Base-by-base conservation (phyloP, 345 rosid genomes). In the Cardamine chenopodiifolia region DNA sequence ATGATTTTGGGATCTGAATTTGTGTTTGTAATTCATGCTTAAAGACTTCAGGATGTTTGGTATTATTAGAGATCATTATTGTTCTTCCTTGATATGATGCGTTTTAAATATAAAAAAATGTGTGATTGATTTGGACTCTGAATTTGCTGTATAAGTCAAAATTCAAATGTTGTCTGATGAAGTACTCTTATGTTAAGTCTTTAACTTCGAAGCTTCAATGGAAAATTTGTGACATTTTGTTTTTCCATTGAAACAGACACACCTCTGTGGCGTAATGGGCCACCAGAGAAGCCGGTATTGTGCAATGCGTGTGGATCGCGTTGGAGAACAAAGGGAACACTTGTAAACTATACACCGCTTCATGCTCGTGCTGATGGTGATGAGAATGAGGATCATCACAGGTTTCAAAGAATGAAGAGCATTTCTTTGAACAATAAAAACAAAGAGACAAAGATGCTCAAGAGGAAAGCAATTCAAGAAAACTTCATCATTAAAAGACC, bases 281-380 rank as follows among this genome's bases (percentile, higher is more conserved):
- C 98, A 74, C 93, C 97, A 0, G 99, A 96, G 77, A 96, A 96
- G 86, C 99, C 98, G 2, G 95, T 96, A 7, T 73, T 96, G 44
- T 96, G 99, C 86, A 96, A 96, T 86, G 99, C 99, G 11, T 96
- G 99, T 76, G 99, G 99, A 15, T 96, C 99, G 22, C 85, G 99
- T 53, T 92, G 95, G 90, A 86, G 99, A 74, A 85, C 92, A 63
- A 91, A 90, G 57, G 96, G 97, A 78, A 78, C 98, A 35, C 89
- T 96, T 31, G 89, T 81, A 57, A 90, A 96, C 64, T 96, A 96
- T 54, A 86, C 87, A 9, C 98, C 99, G 9, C 90, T 89, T 67
- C 92, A 83, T 79, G 81, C 90, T 32, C 90, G 90, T 47, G 83
- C 87, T 14, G 98, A 90, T 60, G 73, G 77, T 25, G 91, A 85